These are phyloP conservation scores for Arthrinium puccinioides DNA, from an alignment of 2,329 filamentous ascomycete genomes.

Conservation along the genomic window DNA sequence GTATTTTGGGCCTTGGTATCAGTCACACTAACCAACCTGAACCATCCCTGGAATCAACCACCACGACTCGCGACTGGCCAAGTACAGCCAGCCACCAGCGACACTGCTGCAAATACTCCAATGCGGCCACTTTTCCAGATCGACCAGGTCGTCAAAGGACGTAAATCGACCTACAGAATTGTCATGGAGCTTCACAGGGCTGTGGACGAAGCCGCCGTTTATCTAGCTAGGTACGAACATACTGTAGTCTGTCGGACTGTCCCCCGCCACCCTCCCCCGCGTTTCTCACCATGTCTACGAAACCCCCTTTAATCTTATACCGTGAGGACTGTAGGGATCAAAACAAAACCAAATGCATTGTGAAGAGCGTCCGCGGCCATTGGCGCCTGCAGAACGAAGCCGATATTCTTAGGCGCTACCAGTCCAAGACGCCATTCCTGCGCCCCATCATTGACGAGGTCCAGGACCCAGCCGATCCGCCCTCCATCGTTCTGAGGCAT, in stretches of 20 bases:
- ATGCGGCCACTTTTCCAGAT: constrained; percentile 10
- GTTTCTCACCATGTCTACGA: constrained; percentile 1
- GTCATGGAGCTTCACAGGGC: constrained; percentile 15
- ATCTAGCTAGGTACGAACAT: constrained; percentile 15
- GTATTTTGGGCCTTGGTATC: no score
- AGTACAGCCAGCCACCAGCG: not conserved
- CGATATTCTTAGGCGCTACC: constrained; percentile 14
- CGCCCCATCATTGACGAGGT: constrained; percentile 17
- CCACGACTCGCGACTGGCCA: not conserved
- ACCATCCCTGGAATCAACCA: not conserved
- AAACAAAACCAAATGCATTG: constrained; percentile 12
- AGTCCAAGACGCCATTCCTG: constrained; percentile 12
- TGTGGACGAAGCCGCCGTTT: constrained; percentile 15
- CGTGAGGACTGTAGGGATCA: constrained; percentile 7
- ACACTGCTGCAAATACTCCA: not conserved
- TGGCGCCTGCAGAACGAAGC: constrained; percentile 20
- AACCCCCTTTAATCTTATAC: constrained; percentile 3
- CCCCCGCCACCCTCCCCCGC: not conserved
- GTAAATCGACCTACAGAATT: constrained; percentile 14
- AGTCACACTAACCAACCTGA: no score
- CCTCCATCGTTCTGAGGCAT: constrained; percentile 14
- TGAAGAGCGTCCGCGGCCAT: constrained; percentile 16
- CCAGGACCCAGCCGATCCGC: constrained; percentile 12
- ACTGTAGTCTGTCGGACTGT: no score
- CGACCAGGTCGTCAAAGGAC: constrained; percentile 11